Evolutionary conservation across 768 basidiomycete genomes (phyloP), one percentile per base, ranked within the genome.

Genomic region (Podaxis mareebaensis): DNA sequence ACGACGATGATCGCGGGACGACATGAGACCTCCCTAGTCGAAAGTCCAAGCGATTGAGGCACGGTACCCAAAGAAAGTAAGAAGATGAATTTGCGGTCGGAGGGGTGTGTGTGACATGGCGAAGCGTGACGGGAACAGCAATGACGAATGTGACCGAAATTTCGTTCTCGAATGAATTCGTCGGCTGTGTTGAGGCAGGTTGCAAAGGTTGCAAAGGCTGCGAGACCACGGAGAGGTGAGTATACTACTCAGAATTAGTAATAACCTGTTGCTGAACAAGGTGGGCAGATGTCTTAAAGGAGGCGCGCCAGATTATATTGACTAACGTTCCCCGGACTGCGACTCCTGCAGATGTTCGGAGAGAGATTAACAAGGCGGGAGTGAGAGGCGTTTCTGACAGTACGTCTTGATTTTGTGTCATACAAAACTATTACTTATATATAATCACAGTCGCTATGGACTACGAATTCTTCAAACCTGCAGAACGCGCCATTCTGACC

Each of bases 381-480:
- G 71, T 84, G 22, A 72, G 79, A 42, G 85, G 81, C 36, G 76
- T 87, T 33, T 72, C 77, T 6, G 75, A 85, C 65, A 77, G 84
- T 83, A 64, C 20, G 73, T 65, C 1, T 17, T 17, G 39, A 20
- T 64, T 33, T 24, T 39, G 12, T 10, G 13, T 28, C 12, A 24
- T 12, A 10, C 20, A 40, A 38, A 39, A n/a, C 2, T 39, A 6
- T 24, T 3, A 10, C 54, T 8, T 3, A 51, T 22, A 51, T 4
- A 33, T 33, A 11, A 24, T 51, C 64, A 17, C 65, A 91, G 90
- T 87, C 26, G 77, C 81, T 20, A 68, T 91, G 30, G 78, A 87
- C 58, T 90, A 93, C 67, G 67, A 78, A 42, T 81, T 81, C 57
- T 90, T 90, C 73, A 69, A 75, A 24, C 87, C 89, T 6, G 85